Base-by-base conservation (phyloP, 768 basidiomycete species). In the Panaeolus papilionaceus region DNA sequence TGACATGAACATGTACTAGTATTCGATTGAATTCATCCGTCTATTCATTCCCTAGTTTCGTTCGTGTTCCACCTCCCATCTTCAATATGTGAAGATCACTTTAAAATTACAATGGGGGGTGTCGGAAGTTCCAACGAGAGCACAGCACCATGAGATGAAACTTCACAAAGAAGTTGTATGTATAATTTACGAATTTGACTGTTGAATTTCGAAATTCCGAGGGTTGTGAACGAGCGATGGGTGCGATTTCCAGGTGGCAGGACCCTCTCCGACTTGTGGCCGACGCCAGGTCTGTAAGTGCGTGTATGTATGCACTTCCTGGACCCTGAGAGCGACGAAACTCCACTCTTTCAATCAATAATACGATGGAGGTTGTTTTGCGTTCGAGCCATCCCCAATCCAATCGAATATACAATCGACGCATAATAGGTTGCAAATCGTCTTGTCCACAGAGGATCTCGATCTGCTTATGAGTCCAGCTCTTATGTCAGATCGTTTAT, bases 171-270 rank as follows among this genome's bases (percentile, higher is more conserved):
- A 44, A 44, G 42, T 44, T 18, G 42, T 44, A 2, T 18, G 42
- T 16, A 14, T 16, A 6, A 0, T 23, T 51, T 51, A 51, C 26
- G 20, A 51, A 51, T 51, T 51, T 51, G 47, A 51, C 42, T 44
- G 26, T 51, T 51, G 47, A 51, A 51, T 51, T 44, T 44, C 42
- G 42, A 44, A 44, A 44, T 18, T 44, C 42, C 42, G 42, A 44
- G 42, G 42, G 42, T 18, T 44, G 42, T 44, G 16, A 44, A 12
- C 42, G 42, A 44, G 16, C 42, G 42, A 44, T 44, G 42, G 47
- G 47, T 51, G 47, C 47, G 47, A 51, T 51, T 51, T 51, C n/a
- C 47, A 51, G 47, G 47, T 51, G 47, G 26, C n/a, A 51, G 7
- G 47, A 51, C 47, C 47, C 47, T 51, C 47, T 51, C 26, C 47